Evolutionary conservation across 768 basidiomycete species (phyloP).

Genomic region (Hortiboletus flavorubellus): DNA sequence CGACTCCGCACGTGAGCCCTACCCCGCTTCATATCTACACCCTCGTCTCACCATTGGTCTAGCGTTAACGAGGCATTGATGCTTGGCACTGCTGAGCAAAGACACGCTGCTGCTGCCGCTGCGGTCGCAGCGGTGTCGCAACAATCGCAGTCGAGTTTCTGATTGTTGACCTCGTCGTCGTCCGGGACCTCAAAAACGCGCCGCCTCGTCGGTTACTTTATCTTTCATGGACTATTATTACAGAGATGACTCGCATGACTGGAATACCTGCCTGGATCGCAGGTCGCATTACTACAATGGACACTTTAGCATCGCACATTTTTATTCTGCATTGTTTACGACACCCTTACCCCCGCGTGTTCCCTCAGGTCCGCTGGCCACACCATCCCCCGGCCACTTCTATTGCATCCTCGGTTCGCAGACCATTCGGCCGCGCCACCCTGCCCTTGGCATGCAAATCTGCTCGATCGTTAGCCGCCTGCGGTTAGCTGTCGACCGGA

Average conservation of each 20-base stretch:
- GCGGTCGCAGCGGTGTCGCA: slow-evolving; percentile 53
- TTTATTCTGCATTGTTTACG: slow-evolving; percentile 44
- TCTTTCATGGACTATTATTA: slow-evolving; percentile 37
- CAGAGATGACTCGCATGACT: slow-evolving; percentile 38
- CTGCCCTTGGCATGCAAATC: slow-evolving; percentile 30
- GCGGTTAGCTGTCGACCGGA: slow-evolving; percentile 35
- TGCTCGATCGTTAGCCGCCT: slow-evolving; percentile 39
- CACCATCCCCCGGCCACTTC: slow-evolving; percentile 8
- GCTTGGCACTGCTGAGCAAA: slow-evolving; percentile 77
- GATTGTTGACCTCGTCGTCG: slow-evolving; percentile 36
- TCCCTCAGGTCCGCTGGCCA: slow-evolving; percentile 22
- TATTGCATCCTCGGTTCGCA: slow-evolving; percentile 18
- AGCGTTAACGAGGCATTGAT: slow-evolving; percentile 87
- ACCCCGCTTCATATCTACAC: not conserved
- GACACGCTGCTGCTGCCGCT: slow-evolving; percentile 55
- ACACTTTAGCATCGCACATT: slow-evolving; percentile 36
- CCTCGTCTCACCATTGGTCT: not conserved
- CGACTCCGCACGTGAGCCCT: slow-evolving; percentile 60
- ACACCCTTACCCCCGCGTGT: slow-evolving; percentile 22
- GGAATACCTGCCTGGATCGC: slow-evolving; percentile 55
- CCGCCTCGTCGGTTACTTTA: slow-evolving; percentile 35
- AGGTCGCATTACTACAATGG: slow-evolving; percentile 55
- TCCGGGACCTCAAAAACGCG: slow-evolving; percentile 23
- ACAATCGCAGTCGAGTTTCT: slow-evolving; percentile 40
- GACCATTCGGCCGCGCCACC: slow-evolving; percentile 57